Percentiles rank a stretch among this genome's conserved stretches.
Conservation (phyloP, 306 rosid species). For the Astragalus membranaceus region DNA sequence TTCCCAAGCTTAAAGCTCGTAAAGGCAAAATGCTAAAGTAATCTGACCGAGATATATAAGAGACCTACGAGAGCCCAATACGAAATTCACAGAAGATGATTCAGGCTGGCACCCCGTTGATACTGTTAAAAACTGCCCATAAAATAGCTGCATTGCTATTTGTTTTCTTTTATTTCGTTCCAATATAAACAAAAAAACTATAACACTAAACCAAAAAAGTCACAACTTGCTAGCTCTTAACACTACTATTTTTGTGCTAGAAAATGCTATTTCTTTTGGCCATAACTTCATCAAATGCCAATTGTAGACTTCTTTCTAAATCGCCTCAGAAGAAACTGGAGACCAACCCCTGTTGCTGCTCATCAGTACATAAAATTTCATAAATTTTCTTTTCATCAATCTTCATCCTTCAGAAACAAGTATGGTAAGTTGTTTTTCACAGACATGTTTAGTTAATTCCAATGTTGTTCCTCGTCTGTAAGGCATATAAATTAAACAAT, state of each 20-base stretch:
- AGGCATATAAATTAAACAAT: neutral
- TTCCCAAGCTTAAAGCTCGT: too few species aligned
- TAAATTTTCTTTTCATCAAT: neutral
- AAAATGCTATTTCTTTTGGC: neutral
- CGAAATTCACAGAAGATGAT: too few species aligned
- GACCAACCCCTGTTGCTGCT: slow-evolving; percentile 1
- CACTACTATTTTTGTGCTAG: neutral
- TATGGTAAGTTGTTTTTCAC: neutral
- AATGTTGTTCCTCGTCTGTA: neutral
- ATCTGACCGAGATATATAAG: too few species aligned
- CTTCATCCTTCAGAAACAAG: neutral
- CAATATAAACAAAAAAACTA: too few species aligned
- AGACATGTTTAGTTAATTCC: neutral
- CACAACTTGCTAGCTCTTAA: neutral
- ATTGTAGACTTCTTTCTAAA: neutral
- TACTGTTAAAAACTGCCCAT: too few species aligned
- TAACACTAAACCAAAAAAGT: neutral
- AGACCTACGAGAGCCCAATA: too few species aligned
- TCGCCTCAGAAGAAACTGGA: neutral
- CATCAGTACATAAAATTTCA: slow-evolving; percentile 5
- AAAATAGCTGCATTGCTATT: too few species aligned
- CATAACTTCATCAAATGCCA: slow-evolving; percentile 12
- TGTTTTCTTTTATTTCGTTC: too few species aligned
- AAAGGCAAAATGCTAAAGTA: too few species aligned
- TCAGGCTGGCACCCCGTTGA: too few species aligned